Evolutionary conservation across 345 rosid genomes (phyloP), one percentile per base, ranked within the genome.

Genomic region (Dipteronia dyeriana): DNA sequence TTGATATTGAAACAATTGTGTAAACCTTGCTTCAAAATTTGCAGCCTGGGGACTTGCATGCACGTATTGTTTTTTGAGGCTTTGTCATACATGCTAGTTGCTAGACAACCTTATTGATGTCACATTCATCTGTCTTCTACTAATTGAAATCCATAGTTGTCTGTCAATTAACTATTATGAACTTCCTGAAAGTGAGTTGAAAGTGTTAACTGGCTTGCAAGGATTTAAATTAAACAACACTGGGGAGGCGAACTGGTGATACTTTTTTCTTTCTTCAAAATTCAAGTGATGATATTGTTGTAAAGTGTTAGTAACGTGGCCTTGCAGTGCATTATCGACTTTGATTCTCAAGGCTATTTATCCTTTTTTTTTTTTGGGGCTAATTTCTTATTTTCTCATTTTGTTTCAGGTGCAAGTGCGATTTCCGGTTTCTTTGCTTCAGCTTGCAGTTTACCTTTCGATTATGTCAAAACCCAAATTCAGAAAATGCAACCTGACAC

Each of bases 401-500:
- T 68, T 13, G 8, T 73, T 66, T 72, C 91, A 96, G 99, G 92
- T 54, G 99, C 99, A 68, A 96, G 99, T 89, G 43, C 86, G 12
- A 92, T 94, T 41, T 96, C 98, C 0, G 99, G 99, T 9, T 90
- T 96, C 86, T 96, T 87, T 51, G 99, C 99, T 68, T 68, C 99
- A 12, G 93, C 99, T 65, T 96, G 99, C 86, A 96, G 99, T 81
- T 84, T 96, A 59, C 99, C 99, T 14, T 94, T 96, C 41, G 99
- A 96, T 86, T 96, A 77, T 65, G 97, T 96, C n/a, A 96, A 96
- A 83, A 96, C 99, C 14, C 99, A 96, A 82, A 94, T 96, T 68
- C 99, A 96, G 90, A 96, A 96, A 79, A 96, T 96, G 99, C 98
- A 96, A 81, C 99, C 99, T 4, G 97, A 96, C 82, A 97, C 98